Evolutionary conservation across 371 early-diverging fungal species (phyloP).

Genomic region (Mucor plumbeus): DNA sequence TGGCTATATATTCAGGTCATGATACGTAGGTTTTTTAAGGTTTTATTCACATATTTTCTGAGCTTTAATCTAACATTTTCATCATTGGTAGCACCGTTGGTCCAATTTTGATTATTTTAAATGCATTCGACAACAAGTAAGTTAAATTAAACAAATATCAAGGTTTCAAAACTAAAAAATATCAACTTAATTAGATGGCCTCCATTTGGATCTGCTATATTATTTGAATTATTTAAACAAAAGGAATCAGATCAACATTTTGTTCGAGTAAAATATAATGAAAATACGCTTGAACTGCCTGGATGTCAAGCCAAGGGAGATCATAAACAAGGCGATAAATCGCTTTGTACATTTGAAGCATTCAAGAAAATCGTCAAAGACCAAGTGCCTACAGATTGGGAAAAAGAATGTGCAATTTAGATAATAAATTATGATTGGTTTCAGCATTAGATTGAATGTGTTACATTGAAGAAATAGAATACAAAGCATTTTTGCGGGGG

Average conservation of each 20-base stretch:
- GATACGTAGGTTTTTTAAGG: conserved; percentile 59
- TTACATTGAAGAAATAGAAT: conserved; percentile 3
- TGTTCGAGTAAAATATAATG: conserved; percentile 77
- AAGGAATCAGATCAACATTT: conserved; percentile 51
- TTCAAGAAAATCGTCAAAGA: conserved; percentile 67
- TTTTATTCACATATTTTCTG: not conserved
- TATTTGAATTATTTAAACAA: conserved; percentile 72
- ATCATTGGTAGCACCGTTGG: conserved; percentile 59
- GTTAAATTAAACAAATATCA: conserved; percentile 8
- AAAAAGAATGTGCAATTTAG: conserved; percentile 47
- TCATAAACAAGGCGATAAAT: conserved; percentile 62
- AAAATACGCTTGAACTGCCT: conserved; percentile 62
- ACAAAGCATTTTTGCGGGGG: conserved; percentile 12
- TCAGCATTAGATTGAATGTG: conserved; percentile 15
- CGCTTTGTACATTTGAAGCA: conserved; percentile 75
- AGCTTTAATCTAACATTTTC: not conserved
- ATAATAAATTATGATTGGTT: conserved; percentile 9
- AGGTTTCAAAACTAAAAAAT: not conserved
- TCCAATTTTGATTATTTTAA: conserved; percentile 66
- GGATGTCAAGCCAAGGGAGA: conserved; percentile 61
- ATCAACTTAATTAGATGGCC: conserved; percentile 46
- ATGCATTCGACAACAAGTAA: conserved; percentile 56
- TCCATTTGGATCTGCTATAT: conserved; percentile 56
- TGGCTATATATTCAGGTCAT: conserved; percentile 80
- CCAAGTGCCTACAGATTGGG: conserved; percentile 62